phyloP scores from a whole-genome alignment of 2,329 filamentous ascomycete species.

The Allantophomopsis cytisporea region DNA sequence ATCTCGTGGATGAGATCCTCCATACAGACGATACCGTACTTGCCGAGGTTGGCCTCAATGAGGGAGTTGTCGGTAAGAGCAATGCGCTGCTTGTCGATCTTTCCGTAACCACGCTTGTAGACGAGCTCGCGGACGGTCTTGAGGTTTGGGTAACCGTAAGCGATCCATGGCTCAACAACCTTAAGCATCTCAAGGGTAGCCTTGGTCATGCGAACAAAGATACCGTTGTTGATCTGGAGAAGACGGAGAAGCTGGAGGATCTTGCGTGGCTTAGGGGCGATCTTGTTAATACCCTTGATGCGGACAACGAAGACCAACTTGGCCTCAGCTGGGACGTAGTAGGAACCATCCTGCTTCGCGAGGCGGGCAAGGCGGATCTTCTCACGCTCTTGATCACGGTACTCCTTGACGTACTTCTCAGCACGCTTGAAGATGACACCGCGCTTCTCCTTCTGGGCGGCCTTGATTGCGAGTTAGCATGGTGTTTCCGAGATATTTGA shows the following conservation, averaged over 20 bases:
- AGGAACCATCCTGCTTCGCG: conserved; percentile 83
- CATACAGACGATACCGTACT: conserved; percentile 98
- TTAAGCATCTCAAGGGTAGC: conserved; percentile 95
- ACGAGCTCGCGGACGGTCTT: conserved; percentile 98
- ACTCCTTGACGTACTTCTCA: conserved; percentile 99
- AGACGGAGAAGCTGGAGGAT: conserved; percentile 98
- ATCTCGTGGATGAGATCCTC: conserved; percentile 99
- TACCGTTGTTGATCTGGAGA: conserved; percentile 99
- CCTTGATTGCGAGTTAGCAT: no score
- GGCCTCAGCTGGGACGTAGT: conserved; percentile 88
- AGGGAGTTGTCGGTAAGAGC: conserved; percentile 95
- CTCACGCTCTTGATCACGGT: conserved; percentile 96
- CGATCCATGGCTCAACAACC: conserved; percentile 97
- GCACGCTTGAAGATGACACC: conserved; percentile 98
- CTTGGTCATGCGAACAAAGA: conserved; percentile 97
- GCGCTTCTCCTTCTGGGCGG: conserved; percentile 97
- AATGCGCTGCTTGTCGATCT: conserved; percentile 96
- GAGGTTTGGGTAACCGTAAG: conserved; percentile 98
- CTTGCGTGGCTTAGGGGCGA: conserved; percentile 99
- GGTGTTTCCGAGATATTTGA: not conserved
- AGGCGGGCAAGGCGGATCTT: conserved; percentile 86
- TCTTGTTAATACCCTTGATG: conserved; percentile 99
- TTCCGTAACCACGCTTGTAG: conserved; percentile 99
- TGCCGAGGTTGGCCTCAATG: conserved; percentile 91
- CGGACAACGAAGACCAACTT: conserved; percentile 97